Percentiles rank a stretch among this genome's conserved stretches.
Evolutionary conservation across 306 rosid species (phyloP).

Genomic region (Sechiopsis laciniata): DNA sequence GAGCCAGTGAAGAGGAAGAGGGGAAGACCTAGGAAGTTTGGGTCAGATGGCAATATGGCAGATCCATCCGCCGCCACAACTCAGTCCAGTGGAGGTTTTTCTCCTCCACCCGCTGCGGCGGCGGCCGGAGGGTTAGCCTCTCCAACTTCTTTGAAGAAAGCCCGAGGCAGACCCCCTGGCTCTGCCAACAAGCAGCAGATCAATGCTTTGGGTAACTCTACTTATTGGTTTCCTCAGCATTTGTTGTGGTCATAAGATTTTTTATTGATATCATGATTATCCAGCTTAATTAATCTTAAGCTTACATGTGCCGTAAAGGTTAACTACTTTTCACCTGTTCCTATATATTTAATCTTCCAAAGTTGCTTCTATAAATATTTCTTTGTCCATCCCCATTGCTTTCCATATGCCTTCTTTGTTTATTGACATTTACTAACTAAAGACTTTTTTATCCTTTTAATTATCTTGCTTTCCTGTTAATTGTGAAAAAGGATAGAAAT

Average conservation of each 20-base stretch:
- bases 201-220: conserved; percentile 13
- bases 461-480: neutral
- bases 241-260: conserved; percentile 7
- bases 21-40: conserved; percentile 54
- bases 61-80: neutral
- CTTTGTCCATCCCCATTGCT: too few species aligned
- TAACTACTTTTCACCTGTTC: too few species aligned
- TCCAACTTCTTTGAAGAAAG: conserved; percentile 26
- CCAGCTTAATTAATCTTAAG: neutral
- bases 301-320: too few species aligned
- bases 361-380: too few species aligned
- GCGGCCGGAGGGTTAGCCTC: conserved; percentile 22
- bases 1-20: conserved; percentile 40
- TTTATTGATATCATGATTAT: neutral
- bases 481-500: neutral
- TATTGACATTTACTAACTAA: neutral
- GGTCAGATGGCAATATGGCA: conserved; percentile 36
- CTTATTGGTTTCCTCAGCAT: neutral
- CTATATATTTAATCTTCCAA: too few species aligned
- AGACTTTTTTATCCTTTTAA: neutral
- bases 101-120: neutral
- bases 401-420: neutral
- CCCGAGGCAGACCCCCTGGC: conserved; percentile 53
- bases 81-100: too few species aligned
- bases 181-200: conserved; percentile 33